Base-by-base conservation (phyloP, 2,329 filamentous ascomycete species). In the Fusarium tricinctum region DNA sequence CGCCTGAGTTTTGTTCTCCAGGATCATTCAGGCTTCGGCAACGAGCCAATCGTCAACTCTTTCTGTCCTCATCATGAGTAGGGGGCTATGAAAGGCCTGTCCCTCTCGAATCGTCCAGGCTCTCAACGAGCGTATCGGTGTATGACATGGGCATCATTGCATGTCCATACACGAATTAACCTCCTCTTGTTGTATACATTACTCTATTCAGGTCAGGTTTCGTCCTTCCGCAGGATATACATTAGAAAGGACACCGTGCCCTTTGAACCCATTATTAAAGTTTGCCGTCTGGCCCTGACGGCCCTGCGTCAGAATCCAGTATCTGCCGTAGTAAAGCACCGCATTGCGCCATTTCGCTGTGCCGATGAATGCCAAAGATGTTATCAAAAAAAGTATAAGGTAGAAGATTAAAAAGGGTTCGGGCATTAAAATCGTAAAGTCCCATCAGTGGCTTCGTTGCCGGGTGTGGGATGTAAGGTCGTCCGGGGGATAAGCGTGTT, bases 321-420 rank as follows among this genome's bases (percentile, higher is more conserved):
- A 56, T 70, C 69, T 66, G 67, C 55, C 48, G 52, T 65, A 56
- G 74, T 69, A 68, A 77, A 75, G 74, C 69, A 75, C 69, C 76
- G 69, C 66, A 58, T 74, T 79, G 76, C 78, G 78, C 78, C 78
- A 67, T 70, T 66, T 79, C 78, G 78, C 78, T 79, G 77, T 80
- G 78, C 75, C 73, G 74, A 77, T 78, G 75, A 79, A 79, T 78
- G 76, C 76, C 77, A 79, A 79, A 79, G 77, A 78, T 77, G 72
- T 77, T 72, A 60, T 56, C 44, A 58, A 70, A 70, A 69, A 67
- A 67, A 66, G 72, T 69, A 63, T 72, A 67, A 69, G 49, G 69
- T 76, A 68, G 73, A 77, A 78, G 57, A 77, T 77, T 74, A 78
- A 69, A 65, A 75, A 58, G 72, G 69, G 50, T 67, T 71, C 51